Percentiles rank a stretch among this genome's conserved stretches.
Conservation (phyloP, 139 green algal genomes). For the Tetraselmis chui region DNA sequence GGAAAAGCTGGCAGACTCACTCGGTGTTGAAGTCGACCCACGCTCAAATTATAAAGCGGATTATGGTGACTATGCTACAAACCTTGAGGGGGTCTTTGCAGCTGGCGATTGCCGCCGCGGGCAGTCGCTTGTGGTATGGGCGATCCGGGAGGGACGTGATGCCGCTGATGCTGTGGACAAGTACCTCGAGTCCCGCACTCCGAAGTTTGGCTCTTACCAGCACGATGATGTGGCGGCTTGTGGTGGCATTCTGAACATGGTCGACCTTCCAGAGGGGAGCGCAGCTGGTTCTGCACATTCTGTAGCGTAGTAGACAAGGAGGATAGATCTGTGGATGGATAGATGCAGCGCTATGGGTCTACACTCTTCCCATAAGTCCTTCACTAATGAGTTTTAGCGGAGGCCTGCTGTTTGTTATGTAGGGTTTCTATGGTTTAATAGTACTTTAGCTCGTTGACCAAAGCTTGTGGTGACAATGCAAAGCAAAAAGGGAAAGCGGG, state of each 20-base stretch:
- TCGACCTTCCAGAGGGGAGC: background rate
- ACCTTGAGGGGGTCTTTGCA: constrained; percentile 86
- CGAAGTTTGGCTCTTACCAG: background rate
- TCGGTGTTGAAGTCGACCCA: constrained; percentile 73
- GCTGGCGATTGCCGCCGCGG: constrained; percentile 90
- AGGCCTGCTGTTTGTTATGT: too few relatives aligned
- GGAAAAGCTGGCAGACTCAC: constrained; percentile 55
- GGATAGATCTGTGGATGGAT: too few relatives aligned
- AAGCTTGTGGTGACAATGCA: too few relatives aligned
- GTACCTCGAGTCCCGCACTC: constrained; percentile 36
- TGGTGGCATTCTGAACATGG: background rate
- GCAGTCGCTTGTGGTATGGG: constrained; percentile 89
- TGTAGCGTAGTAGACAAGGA: background rate
- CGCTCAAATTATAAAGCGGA: constrained; percentile 93
- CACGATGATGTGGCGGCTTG: background rate
- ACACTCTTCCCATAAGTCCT: too few relatives aligned
- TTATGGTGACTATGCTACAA: constrained; percentile 83
- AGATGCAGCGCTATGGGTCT: too few relatives aligned
- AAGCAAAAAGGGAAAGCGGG: too few relatives aligned
- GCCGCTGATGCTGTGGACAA: constrained; percentile 63
- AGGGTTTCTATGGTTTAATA: too few relatives aligned
- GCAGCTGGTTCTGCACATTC: background rate
- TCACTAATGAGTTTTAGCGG: too few relatives aligned
- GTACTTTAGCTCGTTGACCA: too few relatives aligned
- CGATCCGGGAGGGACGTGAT: constrained; percentile 84